Base-by-base conservation (phyloP, 768 basidiomycete species). In the Sarcomyxa edulis region DNA sequence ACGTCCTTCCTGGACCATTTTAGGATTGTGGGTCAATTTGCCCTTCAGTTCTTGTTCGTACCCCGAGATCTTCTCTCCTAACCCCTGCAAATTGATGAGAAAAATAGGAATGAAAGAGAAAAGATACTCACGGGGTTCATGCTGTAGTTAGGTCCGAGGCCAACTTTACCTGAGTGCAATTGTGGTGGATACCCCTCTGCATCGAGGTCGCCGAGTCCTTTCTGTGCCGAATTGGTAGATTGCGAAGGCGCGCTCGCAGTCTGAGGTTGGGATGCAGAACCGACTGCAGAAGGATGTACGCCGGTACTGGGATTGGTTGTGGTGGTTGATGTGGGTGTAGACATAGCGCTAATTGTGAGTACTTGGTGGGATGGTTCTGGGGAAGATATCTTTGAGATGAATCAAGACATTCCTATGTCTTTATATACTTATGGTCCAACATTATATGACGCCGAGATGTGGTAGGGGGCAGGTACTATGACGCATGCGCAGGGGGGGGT, bases 131-230 rank as follows among this genome's bases (percentile, higher is more conserved):
- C 68, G 12, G 68, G 53, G 10, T 50, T 51, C 14, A 46, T 23
- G 22, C 55, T 46, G 35, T 59, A 71, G 21, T 66, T 61, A 1
- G 70, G 71, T 1, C 71, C 71, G 31, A 59, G 62, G 0, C 71
- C 70, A 7, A 72, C 66, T 19, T 51, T 51, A 2, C 70, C 70
- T 3, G 69, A 65, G 32, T 73, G 71, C 12, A 39, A 53, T 48
- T 72, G 68, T 26, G 62, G 59, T 7, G 70, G 70, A 32, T 68
- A 63, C 2, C 32, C 33, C n/a, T 32, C 18, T 26, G 40, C 11
- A 25, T 38, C 42, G 16, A 9, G 23, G 0, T 40, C 44, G 30
- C 42, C 32, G 16, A 41, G 14, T 11, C 20, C 30, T 10, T 32
- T 19, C n/a, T 41, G 9, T 18, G 45, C 42, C 5, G 11, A 15